Evolutionary conservation across 2,329 filamentous ascomycete species (phyloP).

Genomic region (Neonectria hederae): DNA sequence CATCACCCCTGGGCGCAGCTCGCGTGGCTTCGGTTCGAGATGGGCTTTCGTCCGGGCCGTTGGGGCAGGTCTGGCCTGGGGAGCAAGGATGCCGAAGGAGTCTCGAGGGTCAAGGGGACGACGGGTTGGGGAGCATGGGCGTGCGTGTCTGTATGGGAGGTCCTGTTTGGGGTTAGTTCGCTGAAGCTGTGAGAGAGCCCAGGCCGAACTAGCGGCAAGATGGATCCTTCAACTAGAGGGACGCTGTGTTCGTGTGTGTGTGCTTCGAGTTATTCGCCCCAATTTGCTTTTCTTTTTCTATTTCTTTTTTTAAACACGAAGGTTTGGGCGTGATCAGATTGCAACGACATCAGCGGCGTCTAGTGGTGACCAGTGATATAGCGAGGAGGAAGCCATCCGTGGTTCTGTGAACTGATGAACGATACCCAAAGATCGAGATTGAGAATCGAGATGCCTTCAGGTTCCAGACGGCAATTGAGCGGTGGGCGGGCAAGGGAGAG

Average conservation of each 20-base stretch:
- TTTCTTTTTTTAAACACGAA: constrained; percentile 9
- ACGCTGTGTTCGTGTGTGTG: not conserved
- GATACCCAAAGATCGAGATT: not conserved
- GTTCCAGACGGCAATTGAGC: not conserved
- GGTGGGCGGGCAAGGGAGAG: not conserved
- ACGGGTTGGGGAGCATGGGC: constrained; percentile 26
- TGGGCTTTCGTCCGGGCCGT: constrained; percentile 36
- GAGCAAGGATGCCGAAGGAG: constrained; percentile 33
- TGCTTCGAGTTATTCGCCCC: constrained; percentile 17
- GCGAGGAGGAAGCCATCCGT: not conserved
- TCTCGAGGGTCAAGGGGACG: constrained; percentile 15
- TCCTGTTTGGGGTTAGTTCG: constrained; percentile 24
- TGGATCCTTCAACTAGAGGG: constrained; percentile 27
- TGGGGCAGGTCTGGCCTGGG: constrained; percentile 36
- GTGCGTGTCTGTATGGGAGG: constrained; percentile 11
- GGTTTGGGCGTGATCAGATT: not conserved
- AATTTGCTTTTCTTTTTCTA: not conserved
- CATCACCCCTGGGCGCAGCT: constrained; percentile 11
- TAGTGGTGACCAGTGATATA: not conserved
- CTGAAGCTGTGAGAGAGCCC: constrained; percentile 21
- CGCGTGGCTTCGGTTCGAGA: constrained; percentile 40
- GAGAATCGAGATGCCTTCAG: not conserved
- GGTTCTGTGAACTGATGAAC: not conserved
- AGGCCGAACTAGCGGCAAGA: constrained; percentile 32
- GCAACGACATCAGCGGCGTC: not conserved